Conservation (phyloP, 108 stramenopile genomes). For the Pseudonitzschia multiseries region DNA sequence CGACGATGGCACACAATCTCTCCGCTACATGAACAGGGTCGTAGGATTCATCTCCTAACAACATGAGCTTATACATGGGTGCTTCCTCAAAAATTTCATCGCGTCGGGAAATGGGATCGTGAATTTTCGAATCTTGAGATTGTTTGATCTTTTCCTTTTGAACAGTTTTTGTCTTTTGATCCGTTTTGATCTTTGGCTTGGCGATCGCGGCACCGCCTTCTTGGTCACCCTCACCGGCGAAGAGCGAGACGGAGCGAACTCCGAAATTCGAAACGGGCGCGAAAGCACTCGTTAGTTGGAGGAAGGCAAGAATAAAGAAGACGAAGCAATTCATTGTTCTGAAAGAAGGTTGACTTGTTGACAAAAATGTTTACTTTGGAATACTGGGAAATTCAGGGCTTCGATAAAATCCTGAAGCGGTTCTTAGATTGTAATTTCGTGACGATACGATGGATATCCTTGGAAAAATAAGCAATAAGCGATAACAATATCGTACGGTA, state of each 20-base stretch:
- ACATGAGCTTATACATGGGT: constrained; percentile 86
- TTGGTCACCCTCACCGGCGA: constrained; percentile 37
- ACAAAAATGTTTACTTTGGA: background rate
- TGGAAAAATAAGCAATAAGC: too few species aligned
- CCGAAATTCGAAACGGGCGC: constrained; percentile 9
- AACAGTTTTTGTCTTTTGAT: constrained; percentile 52
- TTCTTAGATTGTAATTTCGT: too few species aligned
- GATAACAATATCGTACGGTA: too few species aligned
- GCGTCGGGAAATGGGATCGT: constrained; percentile 51
- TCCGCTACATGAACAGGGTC: constrained; percentile 82
- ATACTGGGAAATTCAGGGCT: too few species aligned
- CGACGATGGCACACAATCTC: constrained; percentile 68
- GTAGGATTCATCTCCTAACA: constrained; percentile 88
- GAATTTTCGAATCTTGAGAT: constrained; percentile 42
- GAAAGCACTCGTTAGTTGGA: constrained; percentile 26
- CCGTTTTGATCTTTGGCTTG: constrained; percentile 55
- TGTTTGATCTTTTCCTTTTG: constrained; percentile 56
- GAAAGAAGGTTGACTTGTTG: background rate
- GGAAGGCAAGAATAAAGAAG: constrained; percentile 17
- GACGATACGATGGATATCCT: too few species aligned
- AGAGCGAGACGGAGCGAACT: constrained; percentile 10
- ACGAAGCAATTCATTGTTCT: constrained; percentile 2
- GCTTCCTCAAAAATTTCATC: constrained; percentile 88
- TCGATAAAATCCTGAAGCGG: too few species aligned
- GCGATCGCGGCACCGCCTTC: constrained; percentile 77